A percentile compares a stretch with the other conserved stretches of the same genome.
These are phyloP conservation scores for Phytophthora kernoviae DNA, from an alignment of 352 stramenopile genomes.

Conservation along the genomic window DNA sequence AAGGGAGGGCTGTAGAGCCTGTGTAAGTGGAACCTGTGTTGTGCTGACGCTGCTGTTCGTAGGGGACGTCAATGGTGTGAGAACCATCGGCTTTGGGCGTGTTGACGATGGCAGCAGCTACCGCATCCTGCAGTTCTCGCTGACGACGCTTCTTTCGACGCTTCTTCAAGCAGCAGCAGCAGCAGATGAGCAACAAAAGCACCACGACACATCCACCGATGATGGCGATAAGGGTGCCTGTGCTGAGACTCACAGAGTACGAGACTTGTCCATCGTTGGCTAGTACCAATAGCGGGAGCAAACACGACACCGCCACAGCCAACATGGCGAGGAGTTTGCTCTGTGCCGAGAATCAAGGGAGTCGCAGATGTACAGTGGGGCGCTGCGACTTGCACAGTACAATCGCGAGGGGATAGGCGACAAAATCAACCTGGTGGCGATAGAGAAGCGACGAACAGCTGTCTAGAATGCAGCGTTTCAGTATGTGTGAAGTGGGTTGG, in stretches of 20 bases:
- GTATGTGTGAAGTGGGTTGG: too few species aligned
- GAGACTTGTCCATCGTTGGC: slow-evolving; percentile 23
- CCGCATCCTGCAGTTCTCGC: slow-evolving; percentile 22
- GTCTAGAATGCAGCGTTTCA: too few species aligned
- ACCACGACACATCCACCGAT: slow-evolving; percentile 20
- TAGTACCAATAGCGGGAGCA: slow-evolving; percentile 13
- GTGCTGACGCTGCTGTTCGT: slow-evolving; percentile 21
- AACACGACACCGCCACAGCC: slow-evolving; percentile 6
- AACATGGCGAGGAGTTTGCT: slow-evolving; percentile 10
- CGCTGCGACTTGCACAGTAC: too few species aligned
- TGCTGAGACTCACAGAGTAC: slow-evolving; percentile 35
- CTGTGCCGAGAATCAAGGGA: not conserved
- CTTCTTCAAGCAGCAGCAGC: slow-evolving; percentile 31
- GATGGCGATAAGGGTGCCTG: slow-evolving; percentile 25
- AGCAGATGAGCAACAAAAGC: slow-evolving; percentile 25
- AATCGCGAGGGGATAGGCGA: slow-evolving; percentile 1
- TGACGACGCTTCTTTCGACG: slow-evolving; percentile 20
- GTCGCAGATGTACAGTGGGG: slow-evolving; percentile 3
- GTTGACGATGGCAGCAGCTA: slow-evolving; percentile 21
- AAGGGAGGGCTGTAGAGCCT: slow-evolving; percentile 13
- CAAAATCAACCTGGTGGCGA: too few species aligned
- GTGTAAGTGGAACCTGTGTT: slow-evolving; percentile 32
- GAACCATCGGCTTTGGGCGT: slow-evolving; percentile 23
- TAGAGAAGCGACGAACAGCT: too few species aligned
- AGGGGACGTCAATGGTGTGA: slow-evolving; percentile 22